Conservation (phyloP, 2,329 filamentous ascomycete genomes). For the Ascochyta pisi region DNA sequence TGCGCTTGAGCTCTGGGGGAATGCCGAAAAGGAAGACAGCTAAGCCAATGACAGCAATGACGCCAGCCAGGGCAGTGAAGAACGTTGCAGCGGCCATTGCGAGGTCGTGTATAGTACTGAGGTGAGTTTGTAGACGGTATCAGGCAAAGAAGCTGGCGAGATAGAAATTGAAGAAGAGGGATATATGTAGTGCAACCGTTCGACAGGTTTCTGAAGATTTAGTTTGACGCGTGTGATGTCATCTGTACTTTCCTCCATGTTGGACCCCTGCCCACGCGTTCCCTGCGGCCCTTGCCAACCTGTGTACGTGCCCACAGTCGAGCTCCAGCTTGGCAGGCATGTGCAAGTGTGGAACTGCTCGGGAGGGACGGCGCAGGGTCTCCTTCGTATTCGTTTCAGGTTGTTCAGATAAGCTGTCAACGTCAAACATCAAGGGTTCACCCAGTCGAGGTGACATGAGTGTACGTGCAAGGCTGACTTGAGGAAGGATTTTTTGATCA, state of each 20-base stretch:
- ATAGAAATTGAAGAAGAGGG: background rate
- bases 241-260: slow-evolving; percentile 1
- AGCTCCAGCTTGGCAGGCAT: slow-evolving; percentile 12
- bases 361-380: slow-evolving; percentile 16
- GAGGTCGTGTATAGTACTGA: background rate
- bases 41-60: slow-evolving; percentile 46
- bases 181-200: slow-evolving; percentile 1
- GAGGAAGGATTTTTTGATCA: background rate
- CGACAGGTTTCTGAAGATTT: slow-evolving; percentile 7
- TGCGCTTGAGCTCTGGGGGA: slow-evolving; percentile 55
- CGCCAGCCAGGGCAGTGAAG: slow-evolving; percentile 43
- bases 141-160: background rate
- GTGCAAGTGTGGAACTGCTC: slow-evolving; percentile 7
- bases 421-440: slow-evolving; percentile 2
- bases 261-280: slow-evolving; percentile 10
- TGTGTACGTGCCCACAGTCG: background rate
- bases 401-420: slow-evolving; percentile 1
- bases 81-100: slow-evolving; percentile 39
- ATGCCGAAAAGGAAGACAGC: slow-evolving; percentile 58
- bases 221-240: slow-evolving; percentile 12
- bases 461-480: slow-evolving; percentile 2
- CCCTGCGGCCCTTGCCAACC: background rate
- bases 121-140: slow-evolving; percentile 4
- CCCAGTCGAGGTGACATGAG: slow-evolving; percentile 1
- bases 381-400: slow-evolving; percentile 14